A percentile compares a stretch with the other conserved stretches of the same genome.
These are phyloP conservation scores for Batkoa obscura DNA, from an alignment of 371 early-diverging fungal species.

Conservation along the genomic window DNA sequence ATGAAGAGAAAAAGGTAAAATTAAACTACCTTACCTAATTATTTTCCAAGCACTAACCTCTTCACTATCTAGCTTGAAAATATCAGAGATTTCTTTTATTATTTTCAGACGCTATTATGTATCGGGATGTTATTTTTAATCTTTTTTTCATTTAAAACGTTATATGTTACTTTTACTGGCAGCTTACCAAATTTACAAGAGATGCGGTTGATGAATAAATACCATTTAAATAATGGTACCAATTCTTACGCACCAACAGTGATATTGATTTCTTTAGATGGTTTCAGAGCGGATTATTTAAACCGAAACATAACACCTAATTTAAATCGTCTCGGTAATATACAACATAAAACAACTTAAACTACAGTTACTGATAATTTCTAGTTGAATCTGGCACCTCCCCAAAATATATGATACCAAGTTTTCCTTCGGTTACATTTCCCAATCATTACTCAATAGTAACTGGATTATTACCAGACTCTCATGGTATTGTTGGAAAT, in stretches of 20 bases:
- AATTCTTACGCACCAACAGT: constrained; percentile 21
- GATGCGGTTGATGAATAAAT: too few relatives aligned
- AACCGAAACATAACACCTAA: constrained; percentile 53
- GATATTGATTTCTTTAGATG: constrained; percentile 77
- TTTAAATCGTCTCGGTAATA: constrained; percentile 14
- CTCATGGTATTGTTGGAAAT: constrained; percentile 87
- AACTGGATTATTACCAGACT: constrained; percentile 79
- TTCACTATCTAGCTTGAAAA: too few relatives aligned
- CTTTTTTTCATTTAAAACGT: too few relatives aligned
- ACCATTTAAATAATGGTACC: too few relatives aligned
- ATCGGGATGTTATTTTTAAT: too few relatives aligned
- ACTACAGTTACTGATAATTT: not conserved
- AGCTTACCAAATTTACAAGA: too few relatives aligned
- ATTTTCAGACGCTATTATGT: too few relatives aligned
- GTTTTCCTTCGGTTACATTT: constrained; percentile 70
- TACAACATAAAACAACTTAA: not conserved
- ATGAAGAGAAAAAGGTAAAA: too few relatives aligned
- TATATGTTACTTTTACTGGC: too few relatives aligned
- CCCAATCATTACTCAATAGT: constrained; percentile 87
- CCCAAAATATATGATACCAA: constrained; percentile 48
- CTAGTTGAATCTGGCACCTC: constrained; percentile 22
- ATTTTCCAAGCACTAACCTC: too few relatives aligned
- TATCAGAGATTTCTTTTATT: too few relatives aligned
- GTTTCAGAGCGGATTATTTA: constrained; percentile 71
- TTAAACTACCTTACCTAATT: too few relatives aligned